Evolutionary conservation across 192 early-diverging fungal genomes (phyloP), one percentile per base, ranked within the genome.

Genomic region (Podila verticillata): DNA sequence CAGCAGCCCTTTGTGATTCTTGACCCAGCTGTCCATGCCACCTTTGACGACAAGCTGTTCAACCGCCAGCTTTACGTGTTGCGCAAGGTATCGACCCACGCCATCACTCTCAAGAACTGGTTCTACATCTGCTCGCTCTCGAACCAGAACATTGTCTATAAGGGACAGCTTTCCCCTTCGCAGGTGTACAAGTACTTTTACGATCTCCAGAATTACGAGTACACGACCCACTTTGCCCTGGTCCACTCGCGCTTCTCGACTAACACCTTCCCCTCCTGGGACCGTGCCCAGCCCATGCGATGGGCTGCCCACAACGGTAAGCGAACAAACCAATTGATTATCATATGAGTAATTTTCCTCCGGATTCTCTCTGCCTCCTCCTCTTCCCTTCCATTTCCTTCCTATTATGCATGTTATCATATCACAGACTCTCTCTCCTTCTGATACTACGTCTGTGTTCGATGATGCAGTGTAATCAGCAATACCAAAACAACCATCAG

Each of bases 201-300:
- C 62, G 98, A 99, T 87, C 87, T 99, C 49, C 87, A 86, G 70
- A 94, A 98, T 81, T 85, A 87, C 62, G 87, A 84, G 56, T 99
- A 92, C 83, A 85, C 87, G 71, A 92, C 96, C 51, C 94, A 97
- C 74, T 99, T 99, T 92, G 94, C 95, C 9, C 88, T 99, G 57
- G 98, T 99, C 34, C 98, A 99, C 87, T 98, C 96, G 48, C 91
- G 98, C 62, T 99, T 99, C 91, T 98, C 96, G 44, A 99, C 98
- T 35, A 99, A 99, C 87, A 99, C 98, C 17, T 99, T 99, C 88
- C 98, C 98, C 9, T 94, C 92, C 10, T 99, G 98, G 98, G 98
- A 99, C 85, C 92, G 98, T 72, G 97, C 98, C 49, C 98, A 99
- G 85, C 98, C 98, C 36, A 96, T 99, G 94, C 87, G 95, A 81